Evolutionary conservation across 2,329 filamentous ascomycete genomes (phyloP).

Genomic region (Monosporascus sp.): DNA sequence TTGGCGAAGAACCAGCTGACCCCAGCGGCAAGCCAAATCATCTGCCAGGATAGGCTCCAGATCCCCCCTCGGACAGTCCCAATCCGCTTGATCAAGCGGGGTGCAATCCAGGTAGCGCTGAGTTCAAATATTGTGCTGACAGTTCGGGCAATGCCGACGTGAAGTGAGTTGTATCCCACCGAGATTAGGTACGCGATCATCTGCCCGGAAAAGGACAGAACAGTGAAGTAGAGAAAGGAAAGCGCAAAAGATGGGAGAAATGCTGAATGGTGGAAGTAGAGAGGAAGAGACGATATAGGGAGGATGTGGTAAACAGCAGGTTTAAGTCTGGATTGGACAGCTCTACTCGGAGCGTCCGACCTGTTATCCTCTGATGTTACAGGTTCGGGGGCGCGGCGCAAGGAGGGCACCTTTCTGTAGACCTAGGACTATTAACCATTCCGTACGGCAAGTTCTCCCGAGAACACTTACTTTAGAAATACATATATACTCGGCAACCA

Average conservation of each 20-base stretch:
- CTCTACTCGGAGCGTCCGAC: neutral
- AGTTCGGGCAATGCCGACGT: slow-evolving; percentile 49
- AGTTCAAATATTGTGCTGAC: slow-evolving; percentile 52
- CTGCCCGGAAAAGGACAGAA: slow-evolving; percentile 53
- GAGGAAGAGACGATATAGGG: slow-evolving; percentile 23
- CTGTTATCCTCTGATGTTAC: neutral
- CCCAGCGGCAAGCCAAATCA: slow-evolving; percentile 46
- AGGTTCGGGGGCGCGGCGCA: slow-evolving; percentile 1
- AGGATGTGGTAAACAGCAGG: slow-evolving; percentile 11
- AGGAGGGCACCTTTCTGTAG: slow-evolving; percentile 16
- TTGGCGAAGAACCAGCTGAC: slow-evolving; percentile 36
- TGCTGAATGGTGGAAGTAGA: slow-evolving; percentile 49
- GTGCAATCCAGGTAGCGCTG: slow-evolving; percentile 55
- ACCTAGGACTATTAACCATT: slow-evolving; percentile 9
- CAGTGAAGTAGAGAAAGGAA: slow-evolving; percentile 42
- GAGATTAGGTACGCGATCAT: slow-evolving; percentile 61
- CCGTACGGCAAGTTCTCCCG: slow-evolving; percentile 2
- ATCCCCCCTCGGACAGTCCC: slow-evolving; percentile 60
- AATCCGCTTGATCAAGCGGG: slow-evolving; percentile 48
- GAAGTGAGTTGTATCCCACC: slow-evolving; percentile 43
- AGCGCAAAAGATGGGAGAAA: slow-evolving; percentile 56
- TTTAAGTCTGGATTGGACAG: neutral
- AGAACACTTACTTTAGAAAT: slow-evolving; percentile 37
- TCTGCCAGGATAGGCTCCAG: slow-evolving; percentile 65
- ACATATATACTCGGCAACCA: slow-evolving; percentile 43